Base-by-base conservation (phyloP, 805 yeast species). In the Wickerhamiella cacticola region DNA sequence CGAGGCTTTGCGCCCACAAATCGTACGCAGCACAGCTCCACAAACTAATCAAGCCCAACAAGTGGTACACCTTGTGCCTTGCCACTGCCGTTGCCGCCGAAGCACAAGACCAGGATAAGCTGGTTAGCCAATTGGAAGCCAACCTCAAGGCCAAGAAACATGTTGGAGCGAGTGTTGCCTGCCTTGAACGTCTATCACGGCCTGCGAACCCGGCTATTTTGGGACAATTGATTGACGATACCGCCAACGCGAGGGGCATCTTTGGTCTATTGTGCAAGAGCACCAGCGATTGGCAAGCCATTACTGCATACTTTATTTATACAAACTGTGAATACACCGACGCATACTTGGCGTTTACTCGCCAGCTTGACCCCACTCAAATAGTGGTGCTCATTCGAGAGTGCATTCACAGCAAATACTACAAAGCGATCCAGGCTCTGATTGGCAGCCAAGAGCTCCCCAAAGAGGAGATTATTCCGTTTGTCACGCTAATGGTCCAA, bases 281-380 rank as follows among this genome's bases (percentile, higher is more conserved):
- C 46, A 33, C 39, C 18, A 29, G 41, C 8, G 46, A 47, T 28
- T 52, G 53, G 55, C 25, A 41, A 12, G 34, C 48, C 1, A 23
- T 56, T 3, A 15, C 54, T 1, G 60, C 60, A 0, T 44, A 46
- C 23, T 56, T 48, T 35, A 36, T 53, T 7, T 41, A 38, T 9
- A 41, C 51, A 2, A 44, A 36, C 5, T 21, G 48, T 46, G 16
- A 9, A 10, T 49, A 47, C 25, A 39, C 39, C n/a, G 46, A 35
- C 1, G 44, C 48, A 13, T 53, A 41, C 33, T 36, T 29, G 6
- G 33, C 23, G 12, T 56, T 51, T 18, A 43, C 50, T 26, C 22
- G 19, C 10, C 5, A 33, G 8, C 50, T 58, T 2, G 18, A 45
- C 5, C 21, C 44, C 2, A 40, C 38, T 3, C 48, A 52, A 16